Evolutionary conservation across 176 grass and related monocot genomes (phyloP).

Genomic region (Cymbopogon citratus): DNA sequence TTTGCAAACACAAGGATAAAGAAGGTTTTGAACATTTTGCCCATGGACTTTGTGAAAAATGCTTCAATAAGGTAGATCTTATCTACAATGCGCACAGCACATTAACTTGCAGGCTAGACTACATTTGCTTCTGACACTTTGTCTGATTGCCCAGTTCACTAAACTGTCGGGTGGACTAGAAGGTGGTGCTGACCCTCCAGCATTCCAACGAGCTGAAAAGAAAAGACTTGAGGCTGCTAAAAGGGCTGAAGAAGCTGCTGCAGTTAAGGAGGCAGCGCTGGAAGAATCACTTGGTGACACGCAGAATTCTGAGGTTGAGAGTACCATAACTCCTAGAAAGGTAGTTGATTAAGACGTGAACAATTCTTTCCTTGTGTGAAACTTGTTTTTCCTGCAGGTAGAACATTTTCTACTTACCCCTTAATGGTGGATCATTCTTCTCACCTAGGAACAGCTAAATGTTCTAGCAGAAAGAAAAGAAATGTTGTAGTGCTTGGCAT

Average conservation of each 20-base stretch:
- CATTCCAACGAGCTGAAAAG: slow-evolving; percentile 75
- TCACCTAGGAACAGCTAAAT: neutral
- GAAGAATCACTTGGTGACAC: slow-evolving; percentile 29
- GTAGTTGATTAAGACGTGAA: neutral
- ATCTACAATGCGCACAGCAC: neutral
- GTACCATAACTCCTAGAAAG: slow-evolving; percentile 1
- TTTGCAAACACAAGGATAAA: slow-evolving; percentile 67
- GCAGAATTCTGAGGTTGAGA: slow-evolving; percentile 31
- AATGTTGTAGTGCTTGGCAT: neutral
- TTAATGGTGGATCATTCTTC: too few species aligned
- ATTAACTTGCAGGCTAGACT: slow-evolving; percentile 4
- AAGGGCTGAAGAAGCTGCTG: slow-evolving; percentile 13
- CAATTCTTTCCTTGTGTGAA: neutral
- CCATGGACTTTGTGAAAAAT: slow-evolving; percentile 88
- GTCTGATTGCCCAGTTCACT: slow-evolving; percentile 44
- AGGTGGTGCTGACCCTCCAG: slow-evolving; percentile 75
- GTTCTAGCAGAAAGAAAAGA: neutral
- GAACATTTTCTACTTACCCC: too few species aligned
- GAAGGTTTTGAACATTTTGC: slow-evolving; percentile 54
- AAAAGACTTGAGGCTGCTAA: slow-evolving; percentile 39
- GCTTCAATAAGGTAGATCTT: slow-evolving; percentile 51
- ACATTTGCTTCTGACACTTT: slow-evolving; percentile 10
- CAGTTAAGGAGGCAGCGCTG: neutral
- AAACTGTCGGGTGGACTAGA: slow-evolving; percentile 75
- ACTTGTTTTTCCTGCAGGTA: too few species aligned